A percentile compares a stretch with the other conserved stretches of the same genome.
phyloP scores from a whole-genome alignment of 306 rosid genomes.

The Lathyrus tuberosus region DNA sequence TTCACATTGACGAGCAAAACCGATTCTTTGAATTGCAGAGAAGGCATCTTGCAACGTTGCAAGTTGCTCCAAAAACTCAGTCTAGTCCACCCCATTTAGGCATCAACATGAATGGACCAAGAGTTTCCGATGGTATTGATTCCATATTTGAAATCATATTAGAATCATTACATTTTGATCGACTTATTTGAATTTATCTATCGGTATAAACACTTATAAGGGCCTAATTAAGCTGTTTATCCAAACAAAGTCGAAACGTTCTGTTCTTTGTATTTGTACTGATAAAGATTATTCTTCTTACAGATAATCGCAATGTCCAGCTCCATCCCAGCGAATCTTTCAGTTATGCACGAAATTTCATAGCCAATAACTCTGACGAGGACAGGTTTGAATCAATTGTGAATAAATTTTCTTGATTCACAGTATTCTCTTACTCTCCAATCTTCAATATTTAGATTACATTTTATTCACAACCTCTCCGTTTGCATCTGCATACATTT shows the following conservation, averaged over 20 bases:
- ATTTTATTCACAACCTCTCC: background rate
- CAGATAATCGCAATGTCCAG: conserved; percentile 55
- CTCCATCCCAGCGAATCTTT: conserved; percentile 47
- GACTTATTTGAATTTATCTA: background rate
- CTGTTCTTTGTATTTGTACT: background rate
- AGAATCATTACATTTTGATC: background rate
- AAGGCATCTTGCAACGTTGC: conserved; percentile 53
- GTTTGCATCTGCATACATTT: too few species aligned
- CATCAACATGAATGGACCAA: conserved; percentile 43
- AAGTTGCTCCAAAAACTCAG: conserved; percentile 38
- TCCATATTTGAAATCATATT: background rate
- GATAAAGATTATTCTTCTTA: background rate
- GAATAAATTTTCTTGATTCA: background rate
- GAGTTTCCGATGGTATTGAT: conserved; percentile 42
- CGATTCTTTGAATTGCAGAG: conserved; percentile 53
- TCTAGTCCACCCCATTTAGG: conserved; percentile 38
- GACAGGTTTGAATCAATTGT: conserved; percentile 52
- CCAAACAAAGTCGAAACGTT: background rate
- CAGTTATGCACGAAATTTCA: conserved; percentile 24
- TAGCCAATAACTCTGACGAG: conserved; percentile 42
- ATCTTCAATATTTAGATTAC: background rate
- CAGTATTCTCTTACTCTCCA: background rate
- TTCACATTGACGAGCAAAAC: conserved; percentile 57
- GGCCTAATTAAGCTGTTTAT: background rate
- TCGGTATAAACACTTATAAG: background rate